phyloP scores from a whole-genome alignment of 2,329 filamentous ascomycete genomes.

The Fusarium virguliforme region DNA sequence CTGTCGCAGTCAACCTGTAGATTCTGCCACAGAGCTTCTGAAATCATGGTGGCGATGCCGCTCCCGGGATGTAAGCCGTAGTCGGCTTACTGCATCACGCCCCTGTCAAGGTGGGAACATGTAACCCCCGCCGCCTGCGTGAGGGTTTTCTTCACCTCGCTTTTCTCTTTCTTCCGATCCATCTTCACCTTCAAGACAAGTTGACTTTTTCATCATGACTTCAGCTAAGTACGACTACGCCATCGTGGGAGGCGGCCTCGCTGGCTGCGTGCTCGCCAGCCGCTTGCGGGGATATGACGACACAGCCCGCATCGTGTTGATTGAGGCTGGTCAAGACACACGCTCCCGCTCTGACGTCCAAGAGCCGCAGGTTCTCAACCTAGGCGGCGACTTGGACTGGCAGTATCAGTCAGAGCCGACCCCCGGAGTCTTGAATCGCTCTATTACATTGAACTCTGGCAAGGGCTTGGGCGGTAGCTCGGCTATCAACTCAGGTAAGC shows the following conservation, averaged over 20 bases:
- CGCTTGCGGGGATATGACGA: conserved; percentile 48
- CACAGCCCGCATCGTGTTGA: conserved; percentile 54
- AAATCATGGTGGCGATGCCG: too few relatives aligned
- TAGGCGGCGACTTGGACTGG: conserved; percentile 56
- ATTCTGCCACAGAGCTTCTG: too few relatives aligned
- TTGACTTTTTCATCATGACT: conserved; percentile 1
- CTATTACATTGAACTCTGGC: conserved; percentile 51
- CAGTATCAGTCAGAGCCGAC: conserved; percentile 55
- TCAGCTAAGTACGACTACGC: conserved; percentile 48
- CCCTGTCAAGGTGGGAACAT: too few relatives aligned
- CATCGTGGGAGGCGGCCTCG: conserved; percentile 54
- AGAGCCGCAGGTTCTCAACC: conserved; percentile 47
- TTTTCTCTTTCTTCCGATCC: too few relatives aligned
- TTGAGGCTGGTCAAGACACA: conserved; percentile 58
- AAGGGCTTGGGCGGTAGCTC: conserved; percentile 62
- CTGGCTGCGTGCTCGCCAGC: conserved; percentile 55
- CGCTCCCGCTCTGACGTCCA: conserved; percentile 37
- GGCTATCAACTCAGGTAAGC: conserved; percentile 58
- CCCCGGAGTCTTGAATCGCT: conserved; percentile 45
- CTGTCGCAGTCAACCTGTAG: too few relatives aligned
- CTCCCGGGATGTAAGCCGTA: too few relatives aligned
- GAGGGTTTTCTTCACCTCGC: too few relatives aligned
- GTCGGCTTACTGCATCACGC: too few relatives aligned
- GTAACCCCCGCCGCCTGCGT: too few relatives aligned
- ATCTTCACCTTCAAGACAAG: not conserved